phyloP scores from a whole-genome alignment of 495 filamentous ascomycete genomes.

The Cudoniella acicularis region DNA sequence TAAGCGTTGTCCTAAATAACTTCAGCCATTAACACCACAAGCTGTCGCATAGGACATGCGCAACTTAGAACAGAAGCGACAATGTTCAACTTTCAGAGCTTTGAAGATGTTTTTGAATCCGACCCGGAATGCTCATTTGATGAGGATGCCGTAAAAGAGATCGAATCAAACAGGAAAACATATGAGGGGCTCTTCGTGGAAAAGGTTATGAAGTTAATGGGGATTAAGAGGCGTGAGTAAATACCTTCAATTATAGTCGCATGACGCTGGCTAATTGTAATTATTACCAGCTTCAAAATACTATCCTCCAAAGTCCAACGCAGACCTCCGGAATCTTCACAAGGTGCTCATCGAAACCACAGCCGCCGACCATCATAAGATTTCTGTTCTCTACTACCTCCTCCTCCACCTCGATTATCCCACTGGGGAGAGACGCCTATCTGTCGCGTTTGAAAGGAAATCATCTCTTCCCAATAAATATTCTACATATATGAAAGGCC shows the following conservation, averaged over 20 bases:
- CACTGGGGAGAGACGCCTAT: slow-evolving; percentile 37
- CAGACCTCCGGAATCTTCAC: slow-evolving; percentile 61
- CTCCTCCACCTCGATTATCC: slow-evolving; percentile 65
- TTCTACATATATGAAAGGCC: slow-evolving; percentile 69
- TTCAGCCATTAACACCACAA: not conserved
- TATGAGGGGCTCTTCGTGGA: slow-evolving; percentile 74
- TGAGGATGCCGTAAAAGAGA: slow-evolving; percentile 49
- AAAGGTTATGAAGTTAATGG: slow-evolving; percentile 63
- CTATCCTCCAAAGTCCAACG: slow-evolving; percentile 67
- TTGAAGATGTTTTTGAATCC: slow-evolving; percentile 60
- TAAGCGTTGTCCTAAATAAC: not conserved
- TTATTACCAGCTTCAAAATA: slow-evolving; percentile 43
- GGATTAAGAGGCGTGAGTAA: slow-evolving; percentile 59
- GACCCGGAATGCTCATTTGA: slow-evolving; percentile 61
- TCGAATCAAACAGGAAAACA: slow-evolving; percentile 56
- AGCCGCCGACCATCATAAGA: slow-evolving; percentile 64
- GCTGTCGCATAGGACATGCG: not conserved
- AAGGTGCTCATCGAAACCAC: slow-evolving; percentile 55
- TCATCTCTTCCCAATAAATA: slow-evolving; percentile 65
- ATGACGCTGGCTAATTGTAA: slow-evolving; percentile 11
- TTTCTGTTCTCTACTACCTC: slow-evolving; percentile 76
- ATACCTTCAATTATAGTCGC: not conserved
- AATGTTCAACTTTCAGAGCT: slow-evolving; percentile 46
- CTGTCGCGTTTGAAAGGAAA: slow-evolving; percentile 32
- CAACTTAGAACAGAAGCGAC: not conserved